Evolutionary conservation across 805 yeast genomes (phyloP).

Genomic region (Komagataella populi): DNA sequence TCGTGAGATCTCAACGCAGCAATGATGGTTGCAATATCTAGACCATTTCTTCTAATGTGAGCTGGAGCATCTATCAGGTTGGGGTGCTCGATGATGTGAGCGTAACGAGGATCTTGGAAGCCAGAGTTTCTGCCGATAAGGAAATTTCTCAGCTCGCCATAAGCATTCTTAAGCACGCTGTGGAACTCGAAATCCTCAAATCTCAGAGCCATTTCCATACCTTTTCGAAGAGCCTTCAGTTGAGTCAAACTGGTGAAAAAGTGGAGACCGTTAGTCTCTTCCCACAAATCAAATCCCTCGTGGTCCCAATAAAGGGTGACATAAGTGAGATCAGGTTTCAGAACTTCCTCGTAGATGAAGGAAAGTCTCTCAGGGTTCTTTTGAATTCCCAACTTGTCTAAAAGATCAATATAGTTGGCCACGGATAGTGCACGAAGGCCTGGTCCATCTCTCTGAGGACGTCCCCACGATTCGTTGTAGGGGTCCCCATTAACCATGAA

Average conservation of each 20-base stretch:
- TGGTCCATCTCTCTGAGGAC: constrained; percentile 96
- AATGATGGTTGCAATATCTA: constrained; percentile 65
- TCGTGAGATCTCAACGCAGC: constrained; percentile 33
- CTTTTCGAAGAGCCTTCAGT: constrained; percentile 51
- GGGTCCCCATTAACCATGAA: constrained; percentile 53
- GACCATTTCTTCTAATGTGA: constrained; percentile 42
- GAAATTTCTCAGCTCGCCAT: constrained; percentile 21
- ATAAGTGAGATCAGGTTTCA: constrained; percentile 62
- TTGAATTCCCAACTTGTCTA: constrained; percentile 20
- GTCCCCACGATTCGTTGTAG: constrained; percentile 68
- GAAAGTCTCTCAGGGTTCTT: constrained; percentile 1
- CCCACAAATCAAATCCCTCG: constrained; percentile 86
- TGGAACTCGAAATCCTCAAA: constrained; percentile 15
- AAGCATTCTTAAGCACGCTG: constrained; percentile 13
- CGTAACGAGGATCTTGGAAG: constrained; percentile 22
- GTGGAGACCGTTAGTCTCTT: constrained; percentile 65
- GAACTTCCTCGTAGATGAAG: constrained; percentile 31
- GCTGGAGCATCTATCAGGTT: constrained; percentile 12
- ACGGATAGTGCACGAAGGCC: constrained; percentile 64
- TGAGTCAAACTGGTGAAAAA: constrained; percentile 72
- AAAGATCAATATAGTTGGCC: constrained; percentile 34
- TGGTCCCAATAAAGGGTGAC: constrained; percentile 46
- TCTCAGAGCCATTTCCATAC: constrained; percentile 25
- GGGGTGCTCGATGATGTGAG: constrained; percentile 66
- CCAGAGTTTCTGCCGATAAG: constrained; percentile 25